Evolutionary conservation across 257 asterid genomes (phyloP), one percentile per base, ranked within the genome.

Genomic region (Dorcoceras hygrometricum): DNA sequence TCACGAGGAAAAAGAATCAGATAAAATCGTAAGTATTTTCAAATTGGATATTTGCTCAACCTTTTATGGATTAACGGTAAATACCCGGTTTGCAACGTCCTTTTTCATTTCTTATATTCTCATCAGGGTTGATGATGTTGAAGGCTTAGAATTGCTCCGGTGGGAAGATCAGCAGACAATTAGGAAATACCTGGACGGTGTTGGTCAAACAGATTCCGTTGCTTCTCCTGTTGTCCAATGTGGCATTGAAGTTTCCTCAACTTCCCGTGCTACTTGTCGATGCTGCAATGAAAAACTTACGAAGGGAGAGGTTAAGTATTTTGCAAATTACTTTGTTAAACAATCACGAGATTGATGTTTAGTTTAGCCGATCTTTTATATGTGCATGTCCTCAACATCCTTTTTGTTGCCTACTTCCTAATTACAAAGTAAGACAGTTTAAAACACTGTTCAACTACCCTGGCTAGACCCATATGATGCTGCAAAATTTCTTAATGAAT

Each of bases 91-190:
- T 57, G 51, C 56, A 69, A 65, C n/a, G 43, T 71, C 27, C 56
- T 24, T 68, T 59, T 34, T 27, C 57, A 20, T 53, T 58, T 8
- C 46, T 23, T 55, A 61, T 71, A 29, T 71, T 63, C 56, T 58
- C 77, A 43, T 72, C 72, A 94, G 99, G 63, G 70, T 66, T 77
- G 95, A 84, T 65, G 99, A 94, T 72, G 96, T 94, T 76, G 97
- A 88, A 76, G 97, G 99, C 51, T 53, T 94, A 63, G 97, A 94
- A 69, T 73, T 75, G 70, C 87, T 94, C 73, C 96, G 96, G 5
- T 87, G 96, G 99, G 99, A 90, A 72, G 97, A 94, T 73, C 99
- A 88, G 51, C 88, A 90, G 76, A 87, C 58, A 81, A 83, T 94
- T 31, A 85, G 93, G 78, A 81, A 84, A 68, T 84, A 87, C 27